Base-by-base conservation (phyloP, 1,284 basidiomycete species). In the Austroboletus sp. region DNA sequence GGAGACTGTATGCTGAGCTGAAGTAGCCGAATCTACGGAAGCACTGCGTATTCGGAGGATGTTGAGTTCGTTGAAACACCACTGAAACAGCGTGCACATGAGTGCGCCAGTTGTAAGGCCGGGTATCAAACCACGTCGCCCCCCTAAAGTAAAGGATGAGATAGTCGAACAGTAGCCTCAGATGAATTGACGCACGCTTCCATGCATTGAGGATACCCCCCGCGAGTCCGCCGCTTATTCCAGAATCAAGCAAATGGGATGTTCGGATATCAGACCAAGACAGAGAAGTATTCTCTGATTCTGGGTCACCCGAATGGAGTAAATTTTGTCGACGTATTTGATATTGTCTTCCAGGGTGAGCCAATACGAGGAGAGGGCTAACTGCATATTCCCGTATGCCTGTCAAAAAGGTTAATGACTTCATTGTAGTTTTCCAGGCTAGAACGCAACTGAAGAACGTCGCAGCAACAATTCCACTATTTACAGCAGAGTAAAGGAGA, bases 321-420 rank as follows among this genome's bases (percentile, higher is more conserved):
- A 59, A 55, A 55, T 50, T 61, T 50, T 55, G 68, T 70, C 62
- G 73, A 58, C 60, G 68, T 48, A 63, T 66, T 57, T 56, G 56
- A 50, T 66, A 69, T 48, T 66, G 60, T 29, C 54, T 59, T 38
- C 57, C 57, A 3, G 53, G 51, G 26, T 47, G 52, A 4, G 49
- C 48, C 42, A 44, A 44, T 9, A 71, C 61, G 30, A 87, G 65
- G 3, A 73, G 46, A 1, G 86, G 85, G 43, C 74, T 74, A 37
- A 85, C 66, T 15, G 73, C 56, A 56, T 76, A 83, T 67, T 88
- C 85, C 42, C 85, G 76, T 49, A 83, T 60, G 48, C 75, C 86
- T 89, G 46, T 26, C 21, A 34, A 33, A 43, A 17, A 45, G 27
- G 32, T 45, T 46, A 40, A 16, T 38, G 2, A 29, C 27, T 25